phyloP scores from a whole-genome alignment of 1,284 basidiomycete genomes.

The Serendipita sp. region DNA sequence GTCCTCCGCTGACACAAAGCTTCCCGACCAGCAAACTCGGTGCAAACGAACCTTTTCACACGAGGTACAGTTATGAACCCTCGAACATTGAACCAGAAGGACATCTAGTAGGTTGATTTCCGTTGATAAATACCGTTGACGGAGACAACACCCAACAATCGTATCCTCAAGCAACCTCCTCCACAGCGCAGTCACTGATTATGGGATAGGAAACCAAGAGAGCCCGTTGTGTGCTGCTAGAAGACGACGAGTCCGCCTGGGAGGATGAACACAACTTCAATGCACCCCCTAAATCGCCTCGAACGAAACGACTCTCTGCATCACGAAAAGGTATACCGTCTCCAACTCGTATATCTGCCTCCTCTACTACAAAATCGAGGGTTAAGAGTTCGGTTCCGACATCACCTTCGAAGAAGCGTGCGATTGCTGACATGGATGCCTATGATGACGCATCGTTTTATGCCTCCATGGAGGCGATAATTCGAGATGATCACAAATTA shows the following conservation, averaged over 20 bases:
- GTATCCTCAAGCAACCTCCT: too few relatives aligned
- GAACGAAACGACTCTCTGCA: not conserved
- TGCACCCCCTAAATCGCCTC: not conserved
- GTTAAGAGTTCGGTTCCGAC: not conserved
- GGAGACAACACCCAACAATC: slow-evolving; percentile 18
- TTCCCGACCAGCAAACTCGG: slow-evolving; percentile 26
- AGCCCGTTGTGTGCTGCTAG: slow-evolving; percentile 21
- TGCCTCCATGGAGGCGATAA: slow-evolving; percentile 45
- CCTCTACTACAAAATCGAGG: not conserved
- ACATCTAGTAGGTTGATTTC: slow-evolving; percentile 16
- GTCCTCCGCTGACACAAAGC: slow-evolving; percentile 23
- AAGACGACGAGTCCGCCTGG: slow-evolving; percentile 17
- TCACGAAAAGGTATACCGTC: not conserved
- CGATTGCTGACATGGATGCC: not conserved
- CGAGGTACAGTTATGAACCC: slow-evolving; percentile 15
- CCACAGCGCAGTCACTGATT: too few relatives aligned
- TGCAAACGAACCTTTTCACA: slow-evolving; percentile 21
- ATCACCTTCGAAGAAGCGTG: not conserved
- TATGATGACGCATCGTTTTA: slow-evolving; percentile 23
- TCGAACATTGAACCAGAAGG: slow-evolving; percentile 16
- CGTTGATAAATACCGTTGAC: too few relatives aligned
- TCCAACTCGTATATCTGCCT: not conserved
- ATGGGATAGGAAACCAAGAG: too few relatives aligned
- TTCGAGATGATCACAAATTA: not conserved
- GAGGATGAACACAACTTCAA: not conserved